phyloP scores from a whole-genome alignment of 257 asterid genomes.

The Fraxinus excelsior region DNA sequence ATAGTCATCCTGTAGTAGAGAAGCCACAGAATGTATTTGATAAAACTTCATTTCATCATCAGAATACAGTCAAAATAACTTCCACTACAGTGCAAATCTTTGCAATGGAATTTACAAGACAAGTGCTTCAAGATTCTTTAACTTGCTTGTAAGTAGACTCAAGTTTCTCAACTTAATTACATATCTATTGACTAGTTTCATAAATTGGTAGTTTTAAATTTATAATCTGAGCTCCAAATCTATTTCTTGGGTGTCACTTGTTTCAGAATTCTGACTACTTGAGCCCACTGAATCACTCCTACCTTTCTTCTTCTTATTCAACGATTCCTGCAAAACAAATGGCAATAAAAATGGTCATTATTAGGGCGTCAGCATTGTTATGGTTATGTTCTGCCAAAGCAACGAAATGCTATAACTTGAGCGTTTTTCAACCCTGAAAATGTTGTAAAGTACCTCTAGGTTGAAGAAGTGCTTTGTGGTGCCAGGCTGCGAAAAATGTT shows the following conservation, averaged over 20 bases:
- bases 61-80: neutral
- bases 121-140: neutral
- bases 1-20: neutral
- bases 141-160: neutral
- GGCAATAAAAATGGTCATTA: neutral
- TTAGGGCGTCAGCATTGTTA: neutral
- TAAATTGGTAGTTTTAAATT: constrained; percentile 10
- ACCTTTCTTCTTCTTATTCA: constrained; percentile 41
- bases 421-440: neutral
- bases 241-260: constrained; percentile 59
- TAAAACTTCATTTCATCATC: neutral
- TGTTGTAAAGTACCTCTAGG: constrained; percentile 47
- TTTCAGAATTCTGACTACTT: constrained; percentile 50
- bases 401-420: neutral
- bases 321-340: constrained; percentile 46
- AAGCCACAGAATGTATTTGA: neutral
- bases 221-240: constrained; percentile 91
- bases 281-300: constrained; percentile 46
- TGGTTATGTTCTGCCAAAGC: neutral
- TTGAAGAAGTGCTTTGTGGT: constrained; percentile 59
- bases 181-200: neutral
- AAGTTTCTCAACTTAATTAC: constrained; percentile 1
- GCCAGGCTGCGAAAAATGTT: constrained; percentile 56
- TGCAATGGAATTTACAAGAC: neutral
- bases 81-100: neutral